Base-by-base conservation (phyloP, 306 rosid species). In the Fagus crenata region DNA sequence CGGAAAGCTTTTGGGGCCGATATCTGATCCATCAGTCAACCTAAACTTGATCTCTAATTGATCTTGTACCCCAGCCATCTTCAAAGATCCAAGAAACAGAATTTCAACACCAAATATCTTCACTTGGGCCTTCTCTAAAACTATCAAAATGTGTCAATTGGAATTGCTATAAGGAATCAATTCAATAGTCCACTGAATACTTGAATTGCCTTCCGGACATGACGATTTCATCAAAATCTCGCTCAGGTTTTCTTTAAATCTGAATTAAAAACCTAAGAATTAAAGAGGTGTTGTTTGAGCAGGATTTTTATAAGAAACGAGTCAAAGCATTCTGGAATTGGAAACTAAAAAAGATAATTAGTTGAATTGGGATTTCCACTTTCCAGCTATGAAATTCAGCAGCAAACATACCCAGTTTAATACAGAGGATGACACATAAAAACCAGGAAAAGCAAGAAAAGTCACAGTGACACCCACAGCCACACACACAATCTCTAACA, bases 21-120 rank as follows among this genome's bases (percentile, higher is more conserved):
- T 93, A 89, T 91, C 95, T 0, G 97, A 85, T 73, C 95, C 98
- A 84, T 93, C 98, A 36, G 85, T 91, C 84, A 93, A 80, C 77
- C 88, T 80, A 84, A 93, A 93, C 85, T 89, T 93, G 87, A 93
- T 91, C 86, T 91, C 95, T 76, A 91, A 79, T 61, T 91, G 93
- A 80, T 89, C 92, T 84, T 87, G 97, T 39, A 75, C 86, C 81
- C 69, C 95, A 5, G 93, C 90, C 98, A 93, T 93, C 80, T 80
- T 72, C 81, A 72, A 76, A 72, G 78, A 82, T 76, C 81, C 53
- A 75, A 75, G 37, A 8, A 71, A 69, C 55, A 71, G 33, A 81
- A 77, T 72, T 51, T 53, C 55, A 60, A 55, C 75, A 67, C 76
- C 77, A 72, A 79, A 73, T 11, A 64, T 64, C 77, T 84, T 77